A percentile compares a stretch with the other conserved stretches of the same genome.
Evolutionary conservation across 768 basidiomycete genomes (phyloP).

Genomic region (Nidula microcarpa): DNA sequence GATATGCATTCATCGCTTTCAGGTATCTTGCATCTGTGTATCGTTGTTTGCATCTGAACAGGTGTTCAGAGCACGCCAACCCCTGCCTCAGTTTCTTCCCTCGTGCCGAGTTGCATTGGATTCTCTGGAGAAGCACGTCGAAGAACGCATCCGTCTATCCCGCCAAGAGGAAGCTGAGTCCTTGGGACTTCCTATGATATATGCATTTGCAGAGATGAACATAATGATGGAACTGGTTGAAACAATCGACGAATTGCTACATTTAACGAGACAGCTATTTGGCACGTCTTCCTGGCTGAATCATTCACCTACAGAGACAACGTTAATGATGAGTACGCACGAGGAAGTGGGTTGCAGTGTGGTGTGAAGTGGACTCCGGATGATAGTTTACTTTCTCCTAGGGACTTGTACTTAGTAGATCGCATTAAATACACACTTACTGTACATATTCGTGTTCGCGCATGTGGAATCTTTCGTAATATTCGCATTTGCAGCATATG

Average conservation of each 20-base stretch:
- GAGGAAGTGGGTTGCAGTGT: not conserved
- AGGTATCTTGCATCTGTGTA: conserved; percentile 42
- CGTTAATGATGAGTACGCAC: conserved; percentile 4
- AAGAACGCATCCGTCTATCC: conserved; percentile 21
- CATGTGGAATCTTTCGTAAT: too few relatives aligned
- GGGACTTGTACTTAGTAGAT: too few relatives aligned
- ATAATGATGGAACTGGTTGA: conserved; percentile 37
- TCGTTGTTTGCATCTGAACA: conserved; percentile 47
- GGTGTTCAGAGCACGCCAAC: conserved; percentile 40
- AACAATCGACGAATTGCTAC: conserved; percentile 36
- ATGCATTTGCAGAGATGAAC: conserved; percentile 41
- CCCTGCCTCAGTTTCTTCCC: conserved; percentile 48
- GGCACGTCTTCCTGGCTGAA: conserved; percentile 41
- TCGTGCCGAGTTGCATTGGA: conserved; percentile 37
- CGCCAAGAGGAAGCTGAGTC: conserved; percentile 16
- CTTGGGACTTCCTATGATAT: conserved; percentile 32
- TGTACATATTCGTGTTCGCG: too few relatives aligned
- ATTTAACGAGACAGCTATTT: conserved; percentile 36
- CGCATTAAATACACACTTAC: too few relatives aligned
- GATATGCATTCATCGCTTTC: not conserved
- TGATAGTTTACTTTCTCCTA: too few relatives aligned
- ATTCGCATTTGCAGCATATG: too few relatives aligned
- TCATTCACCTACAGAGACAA: conserved; percentile 2
- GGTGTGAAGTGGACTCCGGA: not conserved
- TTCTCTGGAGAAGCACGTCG: conserved; percentile 27